phyloP scores from a whole-genome alignment of 208 protist genomes.

The Acanthamoeba triangularis region DNA sequence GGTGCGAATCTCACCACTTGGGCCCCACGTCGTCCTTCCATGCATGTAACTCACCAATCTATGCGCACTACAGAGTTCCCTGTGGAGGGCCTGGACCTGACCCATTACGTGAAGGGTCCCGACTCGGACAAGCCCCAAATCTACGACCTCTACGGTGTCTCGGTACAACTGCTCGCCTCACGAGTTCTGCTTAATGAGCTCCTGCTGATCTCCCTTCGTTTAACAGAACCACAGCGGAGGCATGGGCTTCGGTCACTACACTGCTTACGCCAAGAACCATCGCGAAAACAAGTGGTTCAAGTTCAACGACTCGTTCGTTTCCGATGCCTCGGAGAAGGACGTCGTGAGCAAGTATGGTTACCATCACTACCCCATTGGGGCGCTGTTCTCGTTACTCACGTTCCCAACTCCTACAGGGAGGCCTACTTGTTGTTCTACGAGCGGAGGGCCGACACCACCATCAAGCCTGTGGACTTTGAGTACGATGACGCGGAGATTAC shows the following conservation, averaged over 20 bases:
- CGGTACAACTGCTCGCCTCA: not conserved
- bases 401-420: not conserved
- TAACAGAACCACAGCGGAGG: conserved; percentile 86
- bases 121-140: conserved; percentile 60
- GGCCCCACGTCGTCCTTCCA: no score
- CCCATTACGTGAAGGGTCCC: conserved; percentile 54
- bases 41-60: no score
- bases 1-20: not conserved
- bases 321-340: conserved; percentile 5
- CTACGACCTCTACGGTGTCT: conserved; percentile 89
- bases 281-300: conserved; percentile 83
- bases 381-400: not conserved
- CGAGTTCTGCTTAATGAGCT: not conserved
- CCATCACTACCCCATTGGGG: not conserved
- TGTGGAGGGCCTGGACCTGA: conserved; percentile 83
- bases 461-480: conserved; percentile 4
- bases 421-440: conserved; percentile 22
- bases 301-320: conserved; percentile 84
- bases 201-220: not conserved
- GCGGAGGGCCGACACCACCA: conserved; percentile 1
- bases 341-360: conserved; percentile 2
- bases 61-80: conserved; percentile 80
- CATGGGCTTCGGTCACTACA: conserved; percentile 90
- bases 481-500: conserved; percentile 29
- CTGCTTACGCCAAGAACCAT: conserved; percentile 85